Conservation (phyloP, 768 basidiomycete genomes). For the Psilocybe sp. region DNA sequence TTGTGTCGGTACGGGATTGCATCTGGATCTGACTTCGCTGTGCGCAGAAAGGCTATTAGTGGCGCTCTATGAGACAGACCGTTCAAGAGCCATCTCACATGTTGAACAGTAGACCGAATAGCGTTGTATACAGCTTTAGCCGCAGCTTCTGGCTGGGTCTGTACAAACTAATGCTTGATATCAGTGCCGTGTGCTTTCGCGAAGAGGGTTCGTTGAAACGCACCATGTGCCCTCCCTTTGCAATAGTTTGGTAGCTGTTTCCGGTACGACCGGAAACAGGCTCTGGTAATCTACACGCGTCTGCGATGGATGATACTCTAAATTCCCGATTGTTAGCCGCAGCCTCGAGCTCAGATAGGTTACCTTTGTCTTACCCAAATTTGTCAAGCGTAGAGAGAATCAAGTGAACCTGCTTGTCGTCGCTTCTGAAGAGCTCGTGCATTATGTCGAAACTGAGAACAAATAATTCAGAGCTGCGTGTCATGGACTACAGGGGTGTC, state of each 20-base stretch:
- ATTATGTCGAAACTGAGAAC: constrained; percentile 1
- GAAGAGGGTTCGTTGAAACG: background rate
- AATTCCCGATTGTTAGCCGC: background rate
- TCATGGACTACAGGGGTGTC: background rate
- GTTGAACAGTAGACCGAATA: background rate
- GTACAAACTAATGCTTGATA: background rate
- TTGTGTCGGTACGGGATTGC: too few relatives aligned
- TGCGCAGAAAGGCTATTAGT: too few relatives aligned
- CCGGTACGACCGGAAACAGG: background rate
- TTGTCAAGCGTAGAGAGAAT: constrained; percentile 5
- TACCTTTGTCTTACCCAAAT: background rate
- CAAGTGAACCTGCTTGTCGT: constrained; percentile 3
- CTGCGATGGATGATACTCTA: constrained; percentile 2
- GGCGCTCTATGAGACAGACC: too few relatives aligned
- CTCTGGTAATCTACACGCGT: background rate
- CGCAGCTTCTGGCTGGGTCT: constrained; percentile 5
- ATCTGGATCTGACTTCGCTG: too few relatives aligned
- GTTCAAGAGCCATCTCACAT: too few relatives aligned
- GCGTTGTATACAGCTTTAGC: constrained; percentile 4
- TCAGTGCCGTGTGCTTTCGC: background rate
- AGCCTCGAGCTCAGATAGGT: background rate
- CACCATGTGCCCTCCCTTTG: constrained; percentile 6
- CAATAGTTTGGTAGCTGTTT: constrained; percentile 1
- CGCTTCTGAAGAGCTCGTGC: background rate
- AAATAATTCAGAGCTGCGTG: constrained; percentile 1